Evolutionary conservation across 805 yeast genomes (phyloP).

Genomic region (Suhomyces canberraensis): DNA sequence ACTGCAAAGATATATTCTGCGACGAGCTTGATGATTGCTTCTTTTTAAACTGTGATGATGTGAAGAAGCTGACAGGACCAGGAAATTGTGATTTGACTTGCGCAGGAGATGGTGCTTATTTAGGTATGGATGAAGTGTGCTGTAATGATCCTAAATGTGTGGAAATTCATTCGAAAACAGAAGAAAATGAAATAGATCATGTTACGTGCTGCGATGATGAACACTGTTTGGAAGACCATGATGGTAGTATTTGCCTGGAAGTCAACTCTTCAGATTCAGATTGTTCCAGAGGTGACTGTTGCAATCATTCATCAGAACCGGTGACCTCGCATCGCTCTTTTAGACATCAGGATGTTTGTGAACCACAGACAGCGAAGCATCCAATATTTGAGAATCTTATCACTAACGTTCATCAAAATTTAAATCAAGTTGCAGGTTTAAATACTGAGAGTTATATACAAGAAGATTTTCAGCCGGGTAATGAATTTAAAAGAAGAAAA

Average conservation of each 20-base stretch:
- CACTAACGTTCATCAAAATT: slow-evolving; percentile 31
- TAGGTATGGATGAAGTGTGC: slow-evolving; percentile 1
- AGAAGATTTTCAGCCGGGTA: too few relatives aligned
- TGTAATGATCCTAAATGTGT: slow-evolving; percentile 3
- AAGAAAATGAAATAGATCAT: not conserved
- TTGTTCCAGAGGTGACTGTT: not conserved
- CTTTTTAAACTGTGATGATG: slow-evolving; percentile 32
- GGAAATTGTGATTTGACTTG: slow-evolving; percentile 1
- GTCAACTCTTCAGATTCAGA: not conserved
- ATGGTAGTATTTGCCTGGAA: too few relatives aligned
- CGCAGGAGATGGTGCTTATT: not conserved
- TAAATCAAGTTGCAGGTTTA: slow-evolving; percentile 14
- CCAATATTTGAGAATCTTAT: slow-evolving; percentile 40
- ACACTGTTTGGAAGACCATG: slow-evolving; percentile 2
- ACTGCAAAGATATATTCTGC: slow-evolving; percentile 41
- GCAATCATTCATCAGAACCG: too few relatives aligned
- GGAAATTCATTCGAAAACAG: slow-evolving; percentile 1
- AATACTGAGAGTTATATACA: not conserved
- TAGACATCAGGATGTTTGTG: slow-evolving; percentile 15
- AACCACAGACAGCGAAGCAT: slow-evolving; percentile 25
- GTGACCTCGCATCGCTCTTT: not conserved
- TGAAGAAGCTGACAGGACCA: not conserved
- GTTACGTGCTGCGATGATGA: slow-evolving; percentile 4
- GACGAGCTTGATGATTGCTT: slow-evolving; percentile 45
- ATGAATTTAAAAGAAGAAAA: slow-evolving; percentile 1